Percentiles rank a stretch among this genome's conserved stretches.
phyloP scores from a whole-genome alignment of 2,329 filamentous ascomycete species.

The Diaporthe citri region DNA sequence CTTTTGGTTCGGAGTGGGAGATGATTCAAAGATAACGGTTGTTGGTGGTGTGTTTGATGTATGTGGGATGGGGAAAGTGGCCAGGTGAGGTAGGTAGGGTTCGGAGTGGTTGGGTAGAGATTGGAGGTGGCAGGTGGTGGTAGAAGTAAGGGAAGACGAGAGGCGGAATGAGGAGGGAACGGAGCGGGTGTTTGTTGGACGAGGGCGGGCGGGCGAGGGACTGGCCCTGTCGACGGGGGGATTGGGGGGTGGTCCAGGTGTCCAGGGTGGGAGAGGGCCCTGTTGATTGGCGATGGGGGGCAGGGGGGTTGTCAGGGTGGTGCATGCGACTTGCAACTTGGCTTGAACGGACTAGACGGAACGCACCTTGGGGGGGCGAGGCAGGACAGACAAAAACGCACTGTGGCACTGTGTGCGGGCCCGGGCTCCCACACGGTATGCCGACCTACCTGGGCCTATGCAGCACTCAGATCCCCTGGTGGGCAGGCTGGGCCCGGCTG shows the following conservation, averaged over 20 bases:
- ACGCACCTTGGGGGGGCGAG: conserved; percentile 22
- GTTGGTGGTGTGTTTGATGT: conserved; percentile 11
- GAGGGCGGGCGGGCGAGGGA: conserved; percentile 32
- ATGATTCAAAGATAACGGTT: not conserved
- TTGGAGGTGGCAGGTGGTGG: conserved; percentile 32
- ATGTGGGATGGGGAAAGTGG: conserved; percentile 23
- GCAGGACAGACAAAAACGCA: conserved; percentile 27
- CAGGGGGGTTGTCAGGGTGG: conserved; percentile 29
- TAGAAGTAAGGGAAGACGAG: conserved; percentile 37
- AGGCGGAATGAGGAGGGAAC: conserved; percentile 34
- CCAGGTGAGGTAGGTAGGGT: conserved; percentile 36
- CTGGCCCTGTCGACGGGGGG: conserved; percentile 30
- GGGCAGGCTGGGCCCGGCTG: conserved; percentile 12
- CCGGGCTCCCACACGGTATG: not conserved
- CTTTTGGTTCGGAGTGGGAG: conserved; percentile 7
- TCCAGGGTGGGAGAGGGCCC: conserved; percentile 23
- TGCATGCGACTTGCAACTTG: conserved; percentile 29
- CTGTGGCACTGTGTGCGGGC: conserved; percentile 19
- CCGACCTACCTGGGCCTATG: not conserved
- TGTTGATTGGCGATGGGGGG: conserved; percentile 13
- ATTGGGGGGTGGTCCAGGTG: conserved; percentile 5
- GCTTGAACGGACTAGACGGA: conserved; percentile 23
- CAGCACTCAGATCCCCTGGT: not conserved
- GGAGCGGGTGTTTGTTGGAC: conserved; percentile 37
- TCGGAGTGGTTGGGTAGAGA: conserved; percentile 34